Base-by-base conservation (phyloP, 164 flowering plant genomes). In the Malania oleifera region DNA sequence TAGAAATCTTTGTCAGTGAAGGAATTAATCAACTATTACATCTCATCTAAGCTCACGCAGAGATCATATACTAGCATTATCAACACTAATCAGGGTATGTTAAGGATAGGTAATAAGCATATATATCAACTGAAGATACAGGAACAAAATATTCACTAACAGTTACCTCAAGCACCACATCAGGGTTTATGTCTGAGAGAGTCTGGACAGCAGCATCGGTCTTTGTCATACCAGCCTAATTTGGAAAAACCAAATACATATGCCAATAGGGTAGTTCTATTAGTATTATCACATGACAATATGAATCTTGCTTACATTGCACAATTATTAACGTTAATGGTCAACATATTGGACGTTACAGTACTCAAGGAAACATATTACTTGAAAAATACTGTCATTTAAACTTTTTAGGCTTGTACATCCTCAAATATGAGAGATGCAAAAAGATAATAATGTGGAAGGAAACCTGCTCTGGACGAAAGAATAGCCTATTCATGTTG, bases 121-220 rank as follows among this genome's bases (percentile, higher is more conserved):
- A 31, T 9, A 31, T 31, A 9, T 31, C 9, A 4, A 31, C 4
- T 4, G 9, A 31, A 31, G n/a, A n/a, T 9, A 38, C n/a, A 47
- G 31, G 54, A 31, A 34, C 31, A 54, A 24, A 44, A 2, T 11
- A 39, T 23, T 24, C 45, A n/a, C 18, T 6, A 54, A 47, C 24
- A n/a, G 71, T 72, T 65, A 77, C 99, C 86, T 90, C 97, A 60
- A 93, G 84, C 19, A 88, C 87, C 54, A 93, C 99, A 75, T 93
- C 99, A 27, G 97, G 99, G 70, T 93, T 93, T 64, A 93, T 93
- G 58, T 88, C 96, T 46, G 87, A 66, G 34, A 93, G 89, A 19
- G 99, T 93, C 70, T 93, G 96, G 62, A 84, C 89, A 60, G 99
- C 99, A 65, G 99, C 99, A 74, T 93, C 99, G 25, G 99, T 93